Conservation (phyloP, 2,329 filamentous ascomycete species). For the Daldinia sp. region DNA sequence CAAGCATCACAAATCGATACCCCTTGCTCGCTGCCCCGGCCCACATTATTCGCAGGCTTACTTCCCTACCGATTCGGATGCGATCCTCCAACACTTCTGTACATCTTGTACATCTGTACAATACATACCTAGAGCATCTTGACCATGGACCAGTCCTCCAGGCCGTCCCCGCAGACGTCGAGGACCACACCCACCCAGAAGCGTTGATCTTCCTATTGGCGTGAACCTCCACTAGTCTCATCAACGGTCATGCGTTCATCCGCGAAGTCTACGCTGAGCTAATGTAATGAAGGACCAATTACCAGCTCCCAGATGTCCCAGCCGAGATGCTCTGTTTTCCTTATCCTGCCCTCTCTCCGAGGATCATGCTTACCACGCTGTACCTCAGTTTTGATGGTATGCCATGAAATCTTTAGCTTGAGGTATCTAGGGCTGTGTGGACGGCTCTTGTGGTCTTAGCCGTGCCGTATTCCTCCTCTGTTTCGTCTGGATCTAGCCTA, state of each 20-base stretch:
- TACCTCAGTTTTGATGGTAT: slow-evolving; percentile 40
- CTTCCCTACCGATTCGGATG: slow-evolving; percentile 53
- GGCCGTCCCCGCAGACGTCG: slow-evolving; percentile 49
- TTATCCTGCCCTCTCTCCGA: slow-evolving; percentile 49
- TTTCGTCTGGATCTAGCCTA: slow-evolving; percentile 25
- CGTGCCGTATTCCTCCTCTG: slow-evolving; percentile 41
- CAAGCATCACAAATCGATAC: slow-evolving; percentile 49
- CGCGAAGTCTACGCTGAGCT: slow-evolving; percentile 60
- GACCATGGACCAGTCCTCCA: slow-evolving; percentile 38
- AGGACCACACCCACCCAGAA: slow-evolving; percentile 52
- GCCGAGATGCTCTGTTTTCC: slow-evolving; percentile 57
- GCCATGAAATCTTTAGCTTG: slow-evolving; percentile 28
- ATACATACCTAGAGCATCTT: slow-evolving; percentile 11
- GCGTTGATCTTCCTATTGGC: slow-evolving; percentile 56
- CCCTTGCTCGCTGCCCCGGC: slow-evolving; percentile 49
- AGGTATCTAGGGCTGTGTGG: slow-evolving; percentile 27
- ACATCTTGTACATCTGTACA: slow-evolving; percentile 34
- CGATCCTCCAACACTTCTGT: slow-evolving; percentile 47
- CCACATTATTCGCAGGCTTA: slow-evolving; percentile 50
- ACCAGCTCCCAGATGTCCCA: slow-evolving; percentile 54
- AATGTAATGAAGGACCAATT: slow-evolving; percentile 61
- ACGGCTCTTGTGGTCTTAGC: slow-evolving; percentile 37
- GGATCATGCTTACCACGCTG: slow-evolving; percentile 48
- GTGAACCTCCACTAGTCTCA: slow-evolving; percentile 53
- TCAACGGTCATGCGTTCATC: slow-evolving; percentile 66